Percentiles rank a stretch among this genome's conserved stretches.
phyloP scores from a whole-genome alignment of 2,329 filamentous ascomycete genomes.

The Ilyonectria sp. region DNA sequence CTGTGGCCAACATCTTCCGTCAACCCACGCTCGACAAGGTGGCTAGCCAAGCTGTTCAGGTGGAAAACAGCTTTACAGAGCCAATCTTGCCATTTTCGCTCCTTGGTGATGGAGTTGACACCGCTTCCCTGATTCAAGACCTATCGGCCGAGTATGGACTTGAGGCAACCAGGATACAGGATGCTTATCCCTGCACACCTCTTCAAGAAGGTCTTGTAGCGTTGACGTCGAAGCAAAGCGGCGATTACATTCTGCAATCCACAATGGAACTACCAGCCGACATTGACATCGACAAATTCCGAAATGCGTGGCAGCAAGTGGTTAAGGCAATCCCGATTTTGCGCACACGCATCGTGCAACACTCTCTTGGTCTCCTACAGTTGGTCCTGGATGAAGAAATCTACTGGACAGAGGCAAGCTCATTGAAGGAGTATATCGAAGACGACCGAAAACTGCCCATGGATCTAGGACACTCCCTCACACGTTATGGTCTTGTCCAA shows the following conservation, averaged over 20 bases:
- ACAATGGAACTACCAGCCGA: conserved; percentile 31
- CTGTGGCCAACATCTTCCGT: neutral
- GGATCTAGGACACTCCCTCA: conserved; percentile 57
- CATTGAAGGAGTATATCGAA: conserved; percentile 54
- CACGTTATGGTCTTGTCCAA: conserved; percentile 58
- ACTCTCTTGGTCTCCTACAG: conserved; percentile 59
- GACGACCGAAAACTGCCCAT: conserved; percentile 54
- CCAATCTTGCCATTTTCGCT: conserved; percentile 57
- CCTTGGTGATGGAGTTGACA: conserved; percentile 27
- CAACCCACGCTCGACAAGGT: neutral
- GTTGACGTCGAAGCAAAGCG: conserved; percentile 48
- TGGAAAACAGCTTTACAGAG: neutral
- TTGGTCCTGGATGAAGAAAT: conserved; percentile 59
- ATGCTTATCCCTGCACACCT: conserved; percentile 55
- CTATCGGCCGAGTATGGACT: conserved; percentile 1
- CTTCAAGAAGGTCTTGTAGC: conserved; percentile 53
- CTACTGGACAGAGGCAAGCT: conserved; percentile 41
- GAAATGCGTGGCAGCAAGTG: conserved; percentile 33
- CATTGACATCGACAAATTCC: conserved; percentile 23
- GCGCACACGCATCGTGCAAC: conserved; percentile 63
- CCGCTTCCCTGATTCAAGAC: neutral
- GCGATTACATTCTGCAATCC: conserved; percentile 37
- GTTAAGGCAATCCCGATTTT: conserved; percentile 51
- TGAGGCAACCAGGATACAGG: conserved; percentile 40
- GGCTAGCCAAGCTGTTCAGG: neutral